Evolutionary conservation across 495 filamentous ascomycete species (phyloP), one percentile per base, ranked within the genome.

Genomic region (Aspergillus taichungensis): DNA sequence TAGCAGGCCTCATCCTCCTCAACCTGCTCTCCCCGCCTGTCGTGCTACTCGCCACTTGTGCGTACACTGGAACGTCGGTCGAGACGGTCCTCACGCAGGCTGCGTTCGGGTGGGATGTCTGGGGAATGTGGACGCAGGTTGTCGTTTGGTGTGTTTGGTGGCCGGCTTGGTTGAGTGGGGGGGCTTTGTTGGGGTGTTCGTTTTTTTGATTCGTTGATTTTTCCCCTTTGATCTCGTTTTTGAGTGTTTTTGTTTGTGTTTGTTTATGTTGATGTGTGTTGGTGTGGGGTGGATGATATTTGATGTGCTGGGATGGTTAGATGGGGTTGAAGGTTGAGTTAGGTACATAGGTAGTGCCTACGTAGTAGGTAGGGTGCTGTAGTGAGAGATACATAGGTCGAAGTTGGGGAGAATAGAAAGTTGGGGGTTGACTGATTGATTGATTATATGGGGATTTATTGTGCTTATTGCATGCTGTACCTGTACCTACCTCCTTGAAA

Each of bases 61-160:
- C 59, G 44, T 74, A 76, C 41, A 77, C 67, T 49, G 72, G 73
- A 1, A 53, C 72, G 6, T 62, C 62, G 0, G 53, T 88, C 1
- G 69, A 67, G 34, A 63, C 67, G 1, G 71, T 91, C 3, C 66
- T 96, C 40, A 73, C 74, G 34, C 77, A 87, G 62, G 89, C 88
- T 11, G 85, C 85, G 3, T 87, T 91, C 52, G 92, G 86, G 0
- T 97, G 91, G 92, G 73, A 84, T 55, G 86, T 95, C 12, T 88
- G 83, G 75, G 90, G 91, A 2, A 77, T 91, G 73, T 94, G 88
- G 72, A 94, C 88, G 32, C 67, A 84, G 47, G 79, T 97, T 6
- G 81, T 97, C 32, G 81, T 97, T 12, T 98, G 94, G 88, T 87
- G 87, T 61, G 87, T 97, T 28, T 98, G 92, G 92, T 98, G 91